Percentiles rank a stretch among this genome's conserved stretches.
Conservation (phyloP, 2,329 filamentous ascomycete genomes). For the Alternaria tenuissima region DNA sequence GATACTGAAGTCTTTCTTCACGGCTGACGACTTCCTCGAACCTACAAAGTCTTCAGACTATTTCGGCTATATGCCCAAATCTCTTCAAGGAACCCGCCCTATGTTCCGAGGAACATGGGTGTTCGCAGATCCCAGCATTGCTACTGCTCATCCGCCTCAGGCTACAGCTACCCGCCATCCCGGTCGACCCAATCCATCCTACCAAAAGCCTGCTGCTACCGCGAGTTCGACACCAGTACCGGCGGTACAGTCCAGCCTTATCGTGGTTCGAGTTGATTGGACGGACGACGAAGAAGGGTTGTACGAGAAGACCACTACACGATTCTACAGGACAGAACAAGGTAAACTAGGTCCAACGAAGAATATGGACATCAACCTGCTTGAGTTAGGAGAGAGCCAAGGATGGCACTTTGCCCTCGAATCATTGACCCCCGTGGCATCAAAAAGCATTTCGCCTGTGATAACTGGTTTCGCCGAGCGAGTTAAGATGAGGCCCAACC, state of each 20-base stretch:
- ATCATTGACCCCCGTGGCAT: conserved; percentile 29
- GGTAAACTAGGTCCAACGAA: conserved; percentile 23
- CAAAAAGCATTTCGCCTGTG: conserved; percentile 30
- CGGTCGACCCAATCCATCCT: conserved; percentile 15
- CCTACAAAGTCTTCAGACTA: conserved; percentile 30
- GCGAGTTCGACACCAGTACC: not conserved
- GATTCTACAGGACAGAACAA: conserved; percentile 33
- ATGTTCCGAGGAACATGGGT: conserved; percentile 41
- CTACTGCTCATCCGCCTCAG: conserved; percentile 3
- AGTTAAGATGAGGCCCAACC: conserved; percentile 26
- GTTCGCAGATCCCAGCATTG: conserved; percentile 35
- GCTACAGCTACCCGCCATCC: conserved; percentile 13
- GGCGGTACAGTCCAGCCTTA: conserved; percentile 5
- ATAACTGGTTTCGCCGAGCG: conserved; percentile 34
- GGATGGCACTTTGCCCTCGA: conserved; percentile 44
- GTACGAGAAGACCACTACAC: conserved; percentile 38
- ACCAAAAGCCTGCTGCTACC: not conserved
- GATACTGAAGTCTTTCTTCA: conserved; percentile 33
- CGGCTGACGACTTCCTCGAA: conserved; percentile 30
- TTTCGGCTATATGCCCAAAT: conserved; percentile 27
- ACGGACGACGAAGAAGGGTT: conserved; percentile 39
- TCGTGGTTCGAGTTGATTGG: conserved; percentile 45
- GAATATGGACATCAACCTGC: conserved; percentile 44
- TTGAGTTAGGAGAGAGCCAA: conserved; percentile 42
- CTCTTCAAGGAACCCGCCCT: conserved; percentile 30